Evolutionary conservation across 2,329 filamentous ascomycete species (phyloP), one percentile per base, ranked within the genome.

Genomic region (Coniochaeta hoffmannii): DNA sequence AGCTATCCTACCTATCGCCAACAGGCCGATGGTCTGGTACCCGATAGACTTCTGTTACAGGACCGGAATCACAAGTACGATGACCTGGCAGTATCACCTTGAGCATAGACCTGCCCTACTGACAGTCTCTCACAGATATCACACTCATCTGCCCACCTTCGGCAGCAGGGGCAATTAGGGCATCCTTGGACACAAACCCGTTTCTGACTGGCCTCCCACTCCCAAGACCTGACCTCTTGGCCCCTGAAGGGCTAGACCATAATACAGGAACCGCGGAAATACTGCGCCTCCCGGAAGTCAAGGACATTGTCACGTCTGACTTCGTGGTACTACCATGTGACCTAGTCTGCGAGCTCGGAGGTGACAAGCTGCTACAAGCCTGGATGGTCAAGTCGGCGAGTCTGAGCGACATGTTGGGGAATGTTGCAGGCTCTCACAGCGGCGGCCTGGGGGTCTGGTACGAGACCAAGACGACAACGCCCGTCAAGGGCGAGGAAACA

Each of bases 271-370:
- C 94, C 7, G 92, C 90, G 8, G 88, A 96, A 65, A 85, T 97
- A 19, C 81, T 99, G 53, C 84, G 92, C 10, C 78, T 96, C 9
- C 87, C 89, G 1, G 89, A 96, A 68, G 84, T 97, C 46, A 86
- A 88, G 66, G 77, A 79, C n/a, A 79, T 85, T 8, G 83, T 99
- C 63, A 90, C 83, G 54, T 84, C 85, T 12, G 90, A 99, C 71
- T 97, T 99, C 66, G 75, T 97, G 26, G 83, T 97, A 3, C 76
- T 99, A 4, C 93, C 94, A 0, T 99, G 94, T 70, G 94, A 99
- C 68, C 77, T 99, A 7, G 85, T 99, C 36, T 97, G 91, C 68
- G 92, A 96, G 66, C 76, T 97, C 15, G 86, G 88, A 2, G 92
- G 91, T 12, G 88, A 91, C 63, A 83, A 86, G 59, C 77, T 97